Conservation (phyloP, 495 filamentous ascomycete species). For the Penicillium ochrochloron region DNA sequence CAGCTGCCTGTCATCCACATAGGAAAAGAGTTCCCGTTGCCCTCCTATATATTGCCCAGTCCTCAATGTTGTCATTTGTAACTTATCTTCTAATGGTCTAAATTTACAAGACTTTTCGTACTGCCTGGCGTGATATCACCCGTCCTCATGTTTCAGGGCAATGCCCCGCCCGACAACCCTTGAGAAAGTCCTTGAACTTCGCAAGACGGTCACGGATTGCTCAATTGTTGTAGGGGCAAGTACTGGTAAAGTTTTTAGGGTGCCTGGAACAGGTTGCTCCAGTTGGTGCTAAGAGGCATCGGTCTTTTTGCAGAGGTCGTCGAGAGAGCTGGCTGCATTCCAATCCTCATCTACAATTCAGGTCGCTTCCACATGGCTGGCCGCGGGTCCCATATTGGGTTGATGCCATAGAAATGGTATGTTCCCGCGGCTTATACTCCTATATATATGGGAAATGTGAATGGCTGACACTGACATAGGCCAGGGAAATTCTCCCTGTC, state of each 20-base stretch:
- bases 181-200: constrained; percentile 60
- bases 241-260: constrained; percentile 50
- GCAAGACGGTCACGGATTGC: constrained; percentile 54
- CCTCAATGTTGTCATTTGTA: not conserved
- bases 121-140: not conserved
- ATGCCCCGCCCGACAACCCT: constrained; percentile 52
- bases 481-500: constrained; percentile 62
- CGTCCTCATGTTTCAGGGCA: too few species aligned
- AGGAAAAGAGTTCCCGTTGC: too few species aligned
- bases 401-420: constrained; percentile 79
- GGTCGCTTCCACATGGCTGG: constrained; percentile 78
- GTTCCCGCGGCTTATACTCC: not conserved
- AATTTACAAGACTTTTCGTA: not conserved
- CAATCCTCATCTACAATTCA: constrained; percentile 75
- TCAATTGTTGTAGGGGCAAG: constrained; percentile 68
- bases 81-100: not conserved
- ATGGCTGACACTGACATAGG: constrained; percentile 31
- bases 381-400: constrained; percentile 67
- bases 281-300: constrained; percentile 48
- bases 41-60: too few species aligned
- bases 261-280: not conserved
- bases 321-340: constrained; percentile 67
- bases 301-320: constrained; percentile 73
- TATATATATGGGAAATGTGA: not conserved
- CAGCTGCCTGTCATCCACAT: too few species aligned